phyloP scores from a whole-genome alignment of 345 rosid genomes.

The Aethionema arabicum region DNA sequence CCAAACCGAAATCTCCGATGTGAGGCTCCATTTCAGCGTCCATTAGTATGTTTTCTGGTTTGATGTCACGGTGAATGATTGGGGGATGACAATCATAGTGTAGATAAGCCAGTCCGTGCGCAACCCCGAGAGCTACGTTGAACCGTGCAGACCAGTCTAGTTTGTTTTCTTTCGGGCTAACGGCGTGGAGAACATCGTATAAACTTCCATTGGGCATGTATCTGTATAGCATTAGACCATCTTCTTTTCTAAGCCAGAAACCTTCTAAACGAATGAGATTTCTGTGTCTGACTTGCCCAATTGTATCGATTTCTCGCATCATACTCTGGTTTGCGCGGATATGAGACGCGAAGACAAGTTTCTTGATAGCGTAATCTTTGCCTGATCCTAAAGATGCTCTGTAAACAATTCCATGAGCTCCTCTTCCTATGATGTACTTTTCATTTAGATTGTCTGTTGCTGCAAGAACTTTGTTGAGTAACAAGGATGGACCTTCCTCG shows the following conservation, averaged over 20 bases:
- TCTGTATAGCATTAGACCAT: slow-evolving; percentile 59
- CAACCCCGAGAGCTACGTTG: slow-evolving; percentile 60
- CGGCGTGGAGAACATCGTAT: slow-evolving; percentile 53
- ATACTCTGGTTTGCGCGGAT: slow-evolving; percentile 52
- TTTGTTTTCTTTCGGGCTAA: slow-evolving; percentile 17
- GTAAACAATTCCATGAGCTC: slow-evolving; percentile 77
- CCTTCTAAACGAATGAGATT: slow-evolving; percentile 71
- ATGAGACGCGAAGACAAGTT: slow-evolving; percentile 46
- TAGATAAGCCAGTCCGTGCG: slow-evolving; percentile 79
- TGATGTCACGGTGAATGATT: slow-evolving; percentile 76
- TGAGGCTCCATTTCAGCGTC: slow-evolving; percentile 74
- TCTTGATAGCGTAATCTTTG: slow-evolving; percentile 59
- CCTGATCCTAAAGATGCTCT: slow-evolving; percentile 54
- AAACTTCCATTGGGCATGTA: slow-evolving; percentile 82
- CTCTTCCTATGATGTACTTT: slow-evolving; percentile 63
- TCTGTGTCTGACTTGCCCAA: slow-evolving; percentile 65
- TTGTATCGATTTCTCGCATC: slow-evolving; percentile 63
- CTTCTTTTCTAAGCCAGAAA: slow-evolving; percentile 71
- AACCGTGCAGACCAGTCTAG: slow-evolving; percentile 63
- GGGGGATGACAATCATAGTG: slow-evolving; percentile 76
- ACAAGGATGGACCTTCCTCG: slow-evolving; percentile 49
- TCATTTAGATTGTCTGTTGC: slow-evolving; percentile 73
- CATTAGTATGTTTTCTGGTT: slow-evolving; percentile 74
- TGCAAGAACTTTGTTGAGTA: slow-evolving; percentile 53
- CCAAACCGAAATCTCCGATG: slow-evolving; percentile 80